phyloP scores from a whole-genome alignment of 2,329 filamentous ascomycete species.

The Exophiala dermatitidis region DNA sequence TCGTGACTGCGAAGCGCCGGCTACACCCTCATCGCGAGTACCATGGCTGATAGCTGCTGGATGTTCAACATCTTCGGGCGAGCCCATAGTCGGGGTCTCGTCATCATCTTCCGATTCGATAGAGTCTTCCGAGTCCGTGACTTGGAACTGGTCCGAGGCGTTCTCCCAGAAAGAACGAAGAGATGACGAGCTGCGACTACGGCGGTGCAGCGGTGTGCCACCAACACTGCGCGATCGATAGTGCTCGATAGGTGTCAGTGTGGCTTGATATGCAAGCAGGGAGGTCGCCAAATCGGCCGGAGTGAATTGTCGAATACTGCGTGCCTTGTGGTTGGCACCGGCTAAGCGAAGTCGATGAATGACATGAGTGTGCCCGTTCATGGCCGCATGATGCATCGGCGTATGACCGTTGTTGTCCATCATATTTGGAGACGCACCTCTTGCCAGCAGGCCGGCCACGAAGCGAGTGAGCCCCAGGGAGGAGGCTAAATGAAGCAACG shows the following conservation, averaged over 20 bases:
- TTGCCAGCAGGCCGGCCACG: slow-evolving; percentile 66
- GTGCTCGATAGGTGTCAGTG: slow-evolving; percentile 56
- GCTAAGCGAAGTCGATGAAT: slow-evolving; percentile 66
- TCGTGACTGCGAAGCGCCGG: slow-evolving; percentile 14
- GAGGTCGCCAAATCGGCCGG: slow-evolving; percentile 65
- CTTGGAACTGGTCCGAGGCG: slow-evolving; percentile 33
- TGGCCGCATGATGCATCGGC: slow-evolving; percentile 70
- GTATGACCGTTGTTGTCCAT: slow-evolving; percentile 75
- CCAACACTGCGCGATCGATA: slow-evolving; percentile 59
- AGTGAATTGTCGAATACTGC: slow-evolving; percentile 63
- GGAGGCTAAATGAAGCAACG: slow-evolving; percentile 72
- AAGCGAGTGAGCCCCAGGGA: slow-evolving; percentile 68
- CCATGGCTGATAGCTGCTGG: not conserved
- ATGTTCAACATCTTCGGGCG: slow-evolving; percentile 7
- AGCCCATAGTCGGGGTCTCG: slow-evolving; percentile 10
- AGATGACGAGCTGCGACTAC: slow-evolving; percentile 58
- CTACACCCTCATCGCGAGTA: not conserved
- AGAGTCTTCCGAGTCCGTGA: slow-evolving; percentile 40
- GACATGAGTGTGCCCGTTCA: slow-evolving; percentile 69
- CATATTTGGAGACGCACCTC: slow-evolving; percentile 68
- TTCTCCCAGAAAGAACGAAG: slow-evolving; percentile 61
- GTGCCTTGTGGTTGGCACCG: slow-evolving; percentile 63
- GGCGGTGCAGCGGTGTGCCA: slow-evolving; percentile 49
- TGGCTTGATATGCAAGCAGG: slow-evolving; percentile 55
- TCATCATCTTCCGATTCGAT: slow-evolving; percentile 37